A percentile compares a stretch with the other conserved stretches of the same genome.
Evolutionary conservation across 345 rosid genomes (phyloP).

Genomic region (Erucastrum elatum): DNA sequence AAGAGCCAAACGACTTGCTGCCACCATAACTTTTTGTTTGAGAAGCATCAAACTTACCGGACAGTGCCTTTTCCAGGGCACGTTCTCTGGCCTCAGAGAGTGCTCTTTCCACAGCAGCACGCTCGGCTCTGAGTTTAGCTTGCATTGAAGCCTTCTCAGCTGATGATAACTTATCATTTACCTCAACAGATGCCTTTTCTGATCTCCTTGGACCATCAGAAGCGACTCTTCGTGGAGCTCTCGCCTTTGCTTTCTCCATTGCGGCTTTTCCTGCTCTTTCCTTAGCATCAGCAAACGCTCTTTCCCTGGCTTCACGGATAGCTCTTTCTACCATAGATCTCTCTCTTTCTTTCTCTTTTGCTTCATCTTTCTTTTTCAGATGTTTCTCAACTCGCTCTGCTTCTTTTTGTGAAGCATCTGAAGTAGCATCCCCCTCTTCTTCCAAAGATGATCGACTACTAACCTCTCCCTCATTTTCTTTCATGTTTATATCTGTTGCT

Average conservation of each 20-base stretch:
- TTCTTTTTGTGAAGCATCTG: constrained; percentile 43
- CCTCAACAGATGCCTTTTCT: constrained; percentile 53
- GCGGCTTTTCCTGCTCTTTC: constrained; percentile 82
- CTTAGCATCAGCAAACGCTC: constrained; percentile 88
- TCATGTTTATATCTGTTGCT: constrained; percentile 31
- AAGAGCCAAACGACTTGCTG: constrained; percentile 52
- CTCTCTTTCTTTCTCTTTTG: constrained; percentile 58
- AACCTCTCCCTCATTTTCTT: constrained; percentile 44
- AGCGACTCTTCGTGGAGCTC: constrained; percentile 54
- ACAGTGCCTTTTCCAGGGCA: constrained; percentile 81
- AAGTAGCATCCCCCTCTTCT: constrained; percentile 48
- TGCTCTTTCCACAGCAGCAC: constrained; percentile 95
- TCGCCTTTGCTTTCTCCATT: constrained; percentile 64
- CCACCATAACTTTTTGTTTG: constrained; percentile 49
- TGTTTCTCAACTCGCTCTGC: constrained; percentile 43
- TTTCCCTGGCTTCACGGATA: constrained; percentile 88
- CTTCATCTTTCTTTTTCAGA: constrained; percentile 49
- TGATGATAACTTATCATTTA: constrained; percentile 45
- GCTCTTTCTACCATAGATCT: constrained; percentile 89
- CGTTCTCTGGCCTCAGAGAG: constrained; percentile 92
- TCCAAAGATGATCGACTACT: constrained; percentile 39
- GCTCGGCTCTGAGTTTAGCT: constrained; percentile 77
- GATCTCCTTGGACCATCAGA: constrained; percentile 58
- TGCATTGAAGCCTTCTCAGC: constrained; percentile 51
- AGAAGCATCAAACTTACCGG: constrained; percentile 50